phyloP scores from a whole-genome alignment of 2,329 filamentous ascomycete genomes.

The Fusarium multiceps region DNA sequence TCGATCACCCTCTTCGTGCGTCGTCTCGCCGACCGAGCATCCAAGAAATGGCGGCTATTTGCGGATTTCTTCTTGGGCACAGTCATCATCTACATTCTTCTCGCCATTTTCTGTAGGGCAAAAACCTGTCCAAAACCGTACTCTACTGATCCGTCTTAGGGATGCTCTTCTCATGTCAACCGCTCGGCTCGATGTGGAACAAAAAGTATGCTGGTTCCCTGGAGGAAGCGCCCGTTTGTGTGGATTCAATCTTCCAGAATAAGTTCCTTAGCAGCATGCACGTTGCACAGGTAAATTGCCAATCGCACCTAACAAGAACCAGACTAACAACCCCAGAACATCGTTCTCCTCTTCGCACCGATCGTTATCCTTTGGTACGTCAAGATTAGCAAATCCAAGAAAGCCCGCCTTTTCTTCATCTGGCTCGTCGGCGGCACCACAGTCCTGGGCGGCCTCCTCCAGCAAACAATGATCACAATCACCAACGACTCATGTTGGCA shows the following conservation, averaged over 20 bases:
- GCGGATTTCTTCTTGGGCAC: constrained; percentile 25
- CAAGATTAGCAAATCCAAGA: constrained; percentile 25
- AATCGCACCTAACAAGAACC: background rate
- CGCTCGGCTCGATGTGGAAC: constrained; percentile 5
- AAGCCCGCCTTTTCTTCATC: constrained; percentile 25
- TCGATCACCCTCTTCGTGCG: constrained; percentile 23
- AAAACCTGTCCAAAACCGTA: rapidly evolving
- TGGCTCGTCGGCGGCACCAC: constrained; percentile 28
- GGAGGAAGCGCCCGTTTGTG: constrained; percentile 6
- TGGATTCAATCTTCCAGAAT: constrained; percentile 10
- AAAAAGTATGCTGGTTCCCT: constrained; percentile 26
- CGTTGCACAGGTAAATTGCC: constrained; percentile 17
- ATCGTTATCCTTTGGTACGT: constrained; percentile 25
- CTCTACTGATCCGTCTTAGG: background rate
- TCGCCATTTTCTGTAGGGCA: constrained; percentile 22
- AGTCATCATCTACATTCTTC: constrained; percentile 15
- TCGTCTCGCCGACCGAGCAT: constrained; percentile 24
- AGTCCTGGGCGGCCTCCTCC: constrained; percentile 13
- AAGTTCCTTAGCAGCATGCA: constrained; percentile 33
- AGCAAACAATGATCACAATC: constrained; percentile 24
- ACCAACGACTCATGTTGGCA: constrained; percentile 31
- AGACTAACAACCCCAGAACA: background rate
- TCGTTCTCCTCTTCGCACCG: constrained; percentile 15
- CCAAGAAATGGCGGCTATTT: constrained; percentile 14
- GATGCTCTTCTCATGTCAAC: constrained; percentile 16